Percentiles rank a stretch among this genome's conserved stretches.
Conservation (phyloP, 768 basidiomycete species). For the Trichaptum fuscoviolaceum region DNA sequence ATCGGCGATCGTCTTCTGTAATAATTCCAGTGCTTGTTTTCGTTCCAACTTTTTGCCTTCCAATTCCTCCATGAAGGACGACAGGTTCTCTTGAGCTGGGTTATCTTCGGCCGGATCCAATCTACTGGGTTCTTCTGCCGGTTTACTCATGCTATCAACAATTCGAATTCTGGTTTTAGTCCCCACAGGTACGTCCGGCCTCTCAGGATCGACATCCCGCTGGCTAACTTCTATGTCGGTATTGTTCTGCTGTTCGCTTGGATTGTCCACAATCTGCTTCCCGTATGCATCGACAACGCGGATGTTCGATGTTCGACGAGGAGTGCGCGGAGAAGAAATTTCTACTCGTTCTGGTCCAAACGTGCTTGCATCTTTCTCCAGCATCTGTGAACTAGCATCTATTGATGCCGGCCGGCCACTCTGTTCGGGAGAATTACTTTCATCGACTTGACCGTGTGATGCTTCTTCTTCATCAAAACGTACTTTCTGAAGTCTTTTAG, state of each 20-base stretch:
- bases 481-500: constrained; percentile 63
- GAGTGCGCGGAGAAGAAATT: constrained; percentile 24
- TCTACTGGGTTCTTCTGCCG: constrained; percentile 34
- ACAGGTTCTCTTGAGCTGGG: not conserved
- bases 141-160: constrained; percentile 66
- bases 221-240: constrained; percentile 9
- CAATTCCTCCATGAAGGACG: not conserved
- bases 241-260: constrained; percentile 15
- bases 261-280: constrained; percentile 30
- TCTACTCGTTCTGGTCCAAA: not conserved
- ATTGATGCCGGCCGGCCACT: not conserved
- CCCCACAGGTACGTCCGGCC: constrained; percentile 13
- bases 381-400: not conserved
- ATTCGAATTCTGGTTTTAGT: constrained; percentile 47
- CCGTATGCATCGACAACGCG: constrained; percentile 74
- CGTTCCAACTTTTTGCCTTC: constrained; percentile 25
- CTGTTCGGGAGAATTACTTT: not conserved
- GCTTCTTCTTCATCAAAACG: constrained; percentile 52
- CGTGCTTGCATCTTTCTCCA: not conserved
- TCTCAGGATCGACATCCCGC: constrained; percentile 12
- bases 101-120: not conserved
- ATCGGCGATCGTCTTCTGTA: constrained; percentile 54
- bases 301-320: constrained; percentile 46
- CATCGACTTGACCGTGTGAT: not conserved
- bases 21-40: constrained; percentile 48